Evolutionary conservation across 495 filamentous ascomycete genomes (phyloP).

Genomic region (Tuber melanosporum): DNA sequence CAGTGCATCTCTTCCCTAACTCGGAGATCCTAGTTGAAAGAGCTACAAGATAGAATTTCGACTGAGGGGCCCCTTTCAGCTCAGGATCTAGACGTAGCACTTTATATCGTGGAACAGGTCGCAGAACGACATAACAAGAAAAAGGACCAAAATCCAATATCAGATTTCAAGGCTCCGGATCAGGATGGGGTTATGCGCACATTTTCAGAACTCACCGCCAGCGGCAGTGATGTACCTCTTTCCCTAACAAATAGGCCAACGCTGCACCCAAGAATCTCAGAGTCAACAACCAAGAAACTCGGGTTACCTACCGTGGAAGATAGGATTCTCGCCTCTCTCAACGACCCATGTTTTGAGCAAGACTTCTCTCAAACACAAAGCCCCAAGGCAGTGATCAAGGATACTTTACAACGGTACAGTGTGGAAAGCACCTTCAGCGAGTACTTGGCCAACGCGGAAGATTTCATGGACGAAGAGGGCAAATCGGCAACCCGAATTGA

Average conservation of each 20-base stretch:
- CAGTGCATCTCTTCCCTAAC: background rate
- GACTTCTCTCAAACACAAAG: conserved; percentile 46
- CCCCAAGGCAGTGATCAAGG: conserved; percentile 41
- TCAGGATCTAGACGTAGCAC: conserved; percentile 22
- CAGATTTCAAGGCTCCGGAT: conserved; percentile 33
- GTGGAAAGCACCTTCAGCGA: conserved; percentile 45
- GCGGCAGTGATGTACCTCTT: background rate
- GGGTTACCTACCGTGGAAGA: conserved; percentile 40
- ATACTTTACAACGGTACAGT: conserved; percentile 45
- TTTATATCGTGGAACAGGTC: conserved; percentile 30
- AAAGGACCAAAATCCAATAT: conserved; percentile 1
- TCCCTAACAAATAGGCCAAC: background rate
- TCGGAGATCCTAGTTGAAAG: conserved; percentile 13
- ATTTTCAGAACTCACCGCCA: conserved; percentile 33
- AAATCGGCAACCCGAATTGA: conserved; percentile 40
- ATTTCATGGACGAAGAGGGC: conserved; percentile 19
- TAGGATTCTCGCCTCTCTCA: conserved; percentile 36
- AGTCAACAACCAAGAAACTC: conserved; percentile 31
- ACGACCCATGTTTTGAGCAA: conserved; percentile 43
- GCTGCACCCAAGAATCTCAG: conserved; percentile 40
- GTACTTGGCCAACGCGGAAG: conserved; percentile 48
- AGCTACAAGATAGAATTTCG: conserved; percentile 31
- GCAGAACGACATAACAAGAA: conserved; percentile 13
- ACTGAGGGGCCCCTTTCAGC: conserved; percentile 7
- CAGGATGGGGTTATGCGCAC: conserved; percentile 14